Evolutionary conservation across 192 early-diverging fungal species (phyloP).

Genomic region (Rhizophagus clarus): DNA sequence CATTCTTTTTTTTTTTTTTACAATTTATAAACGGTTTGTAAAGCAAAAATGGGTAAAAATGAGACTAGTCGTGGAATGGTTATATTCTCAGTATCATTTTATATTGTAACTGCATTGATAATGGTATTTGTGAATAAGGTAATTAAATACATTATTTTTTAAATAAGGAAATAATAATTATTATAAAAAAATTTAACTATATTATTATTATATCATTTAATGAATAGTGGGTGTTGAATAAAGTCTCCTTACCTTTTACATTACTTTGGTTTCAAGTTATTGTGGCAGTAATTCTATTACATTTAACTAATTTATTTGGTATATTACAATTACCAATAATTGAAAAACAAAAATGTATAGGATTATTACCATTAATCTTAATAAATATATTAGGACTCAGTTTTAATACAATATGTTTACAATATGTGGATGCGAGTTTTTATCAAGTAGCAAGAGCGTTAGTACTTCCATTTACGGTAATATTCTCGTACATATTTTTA

Average conservation of each 20-base stretch:
- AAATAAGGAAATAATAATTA: too few relatives aligned
- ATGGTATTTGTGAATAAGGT: constrained; percentile 54
- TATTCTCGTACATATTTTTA: constrained; percentile 45
- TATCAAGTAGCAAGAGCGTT: constrained; percentile 64
- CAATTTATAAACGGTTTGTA: not conserved
- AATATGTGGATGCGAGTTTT: constrained; percentile 61
- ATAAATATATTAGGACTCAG: constrained; percentile 61
- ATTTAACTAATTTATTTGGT: constrained; percentile 31
- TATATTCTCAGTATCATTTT: constrained; percentile 41
- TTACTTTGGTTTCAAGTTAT: constrained; percentile 59
- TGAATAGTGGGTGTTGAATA: constrained; percentile 53
- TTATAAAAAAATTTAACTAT: not conserved
- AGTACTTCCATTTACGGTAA: constrained; percentile 60
- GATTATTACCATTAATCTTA: constrained; percentile 45
- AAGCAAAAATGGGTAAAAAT: not conserved
- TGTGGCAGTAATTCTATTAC: constrained; percentile 53
- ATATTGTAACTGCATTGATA: constrained; percentile 46
- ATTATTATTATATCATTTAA: not conserved
- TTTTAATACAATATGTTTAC: constrained; percentile 59
- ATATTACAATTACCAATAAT: constrained; percentile 45
- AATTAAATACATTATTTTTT: not conserved
- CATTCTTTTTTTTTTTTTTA: not conserved
- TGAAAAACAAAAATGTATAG: constrained; percentile 29
- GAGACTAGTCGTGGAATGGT: constrained; percentile 32
- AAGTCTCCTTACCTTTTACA: constrained; percentile 48